A percentile compares a stretch with the other conserved stretches of the same genome.
phyloP scores from a whole-genome alignment of 1,139 yeast genomes.

The Komagataea norvegica region DNA sequence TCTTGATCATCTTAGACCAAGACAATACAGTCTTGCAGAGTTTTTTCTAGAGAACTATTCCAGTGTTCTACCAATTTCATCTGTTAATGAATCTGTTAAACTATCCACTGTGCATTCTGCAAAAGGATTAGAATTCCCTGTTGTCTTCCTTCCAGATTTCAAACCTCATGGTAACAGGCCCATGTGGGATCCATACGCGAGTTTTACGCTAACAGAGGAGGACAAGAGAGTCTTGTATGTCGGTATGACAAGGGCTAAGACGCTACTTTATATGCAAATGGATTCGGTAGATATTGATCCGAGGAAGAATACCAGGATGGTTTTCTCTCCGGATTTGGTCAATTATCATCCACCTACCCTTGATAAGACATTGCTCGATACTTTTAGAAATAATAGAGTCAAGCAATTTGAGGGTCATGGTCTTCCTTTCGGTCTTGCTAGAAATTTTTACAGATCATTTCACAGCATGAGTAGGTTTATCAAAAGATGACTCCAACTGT shows the following conservation, averaged over 20 bases:
- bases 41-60: constrained; percentile 44
- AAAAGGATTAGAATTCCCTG: constrained; percentile 68
- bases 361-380: not conserved
- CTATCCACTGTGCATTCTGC: constrained; percentile 60
- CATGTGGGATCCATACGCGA: constrained; percentile 1
- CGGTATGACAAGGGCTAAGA: constrained; percentile 60
- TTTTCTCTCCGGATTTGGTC: not conserved
- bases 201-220: constrained; percentile 20
- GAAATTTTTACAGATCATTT: constrained; percentile 5
- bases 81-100: constrained; percentile 14
- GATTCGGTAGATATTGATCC: constrained; percentile 6
- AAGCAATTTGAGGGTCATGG: constrained; percentile 7
- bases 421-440: constrained; percentile 2
- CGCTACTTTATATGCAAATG: constrained; percentile 42
- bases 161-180: constrained; percentile 22
- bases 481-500: not conserved
- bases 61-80: constrained; percentile 35
- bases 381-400: constrained; percentile 2
- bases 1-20: constrained; percentile 24
- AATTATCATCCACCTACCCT: constrained; percentile 1
- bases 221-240: constrained; percentile 49
- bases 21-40: constrained; percentile 26
- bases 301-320: not conserved
- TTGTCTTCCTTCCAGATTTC: constrained; percentile 51
- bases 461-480: constrained; percentile 3